Percentiles rank a stretch among this genome's conserved stretches.
Conservation (phyloP, 73 alveolate species). For the Uronychia binucleata region DNA sequence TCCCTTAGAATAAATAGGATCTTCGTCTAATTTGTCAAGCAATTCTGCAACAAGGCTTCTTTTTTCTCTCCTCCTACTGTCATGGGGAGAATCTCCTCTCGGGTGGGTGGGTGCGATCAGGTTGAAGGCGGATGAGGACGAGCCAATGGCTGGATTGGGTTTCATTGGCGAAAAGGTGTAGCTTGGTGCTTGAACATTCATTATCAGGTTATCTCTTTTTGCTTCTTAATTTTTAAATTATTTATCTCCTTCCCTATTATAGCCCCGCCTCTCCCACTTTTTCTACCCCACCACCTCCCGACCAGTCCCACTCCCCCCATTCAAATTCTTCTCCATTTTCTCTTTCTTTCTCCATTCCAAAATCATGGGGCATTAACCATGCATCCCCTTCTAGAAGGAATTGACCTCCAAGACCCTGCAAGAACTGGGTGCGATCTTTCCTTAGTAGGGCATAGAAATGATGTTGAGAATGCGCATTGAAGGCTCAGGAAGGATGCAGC, state of each 20-base stretch:
- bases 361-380: background rate
- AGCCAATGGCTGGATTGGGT: slow-evolving; percentile 22
- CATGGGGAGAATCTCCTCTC: too few species aligned
- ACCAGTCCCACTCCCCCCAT: background rate
- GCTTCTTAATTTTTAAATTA: background rate
- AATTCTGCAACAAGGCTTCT: too few species aligned
- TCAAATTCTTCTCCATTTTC: background rate
- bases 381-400: too few species aligned
- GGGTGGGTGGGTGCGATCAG: slow-evolving; percentile 29
- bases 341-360: background rate
- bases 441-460: background rate
- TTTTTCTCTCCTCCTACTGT: too few species aligned
- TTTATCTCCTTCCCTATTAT: background rate
- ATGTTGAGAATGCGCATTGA: background rate
- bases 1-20: too few species aligned
- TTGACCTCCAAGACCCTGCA: too few species aligned
- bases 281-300: background rate
- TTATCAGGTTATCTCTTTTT: slow-evolving; percentile 5
- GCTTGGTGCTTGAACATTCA: slow-evolving; percentile 7
- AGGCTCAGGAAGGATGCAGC: background rate
- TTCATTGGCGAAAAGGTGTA: slow-evolving; percentile 12
- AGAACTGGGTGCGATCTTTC: too few species aligned
- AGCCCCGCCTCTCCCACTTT: background rate
- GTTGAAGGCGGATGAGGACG: slow-evolving; percentile 8
- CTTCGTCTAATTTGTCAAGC: too few species aligned